Percentiles rank a stretch among this genome's conserved stretches.
These are phyloP conservation scores for Astragalus glycyphyllos DNA, from an alignment of 306 rosid species.

Conservation along the genomic window DNA sequence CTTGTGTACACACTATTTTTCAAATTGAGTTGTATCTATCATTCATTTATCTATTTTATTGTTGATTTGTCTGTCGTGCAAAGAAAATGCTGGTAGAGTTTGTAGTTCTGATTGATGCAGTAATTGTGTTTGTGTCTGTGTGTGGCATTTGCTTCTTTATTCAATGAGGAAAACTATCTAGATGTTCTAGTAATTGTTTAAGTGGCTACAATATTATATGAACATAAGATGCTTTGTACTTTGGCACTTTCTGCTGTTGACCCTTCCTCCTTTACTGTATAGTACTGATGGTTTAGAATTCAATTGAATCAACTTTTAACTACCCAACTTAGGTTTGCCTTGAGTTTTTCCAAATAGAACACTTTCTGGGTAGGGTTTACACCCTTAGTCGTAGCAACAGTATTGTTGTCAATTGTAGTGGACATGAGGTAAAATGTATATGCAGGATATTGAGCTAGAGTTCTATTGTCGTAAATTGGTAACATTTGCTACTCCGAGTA, in stretches of 20 bases:
- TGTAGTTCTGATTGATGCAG: constrained; percentile 18
- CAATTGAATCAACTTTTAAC: constrained; percentile 10
- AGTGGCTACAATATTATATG: neutral
- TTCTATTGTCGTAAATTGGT: neutral
- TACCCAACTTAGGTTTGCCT: neutral
- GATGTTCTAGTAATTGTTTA: constrained; percentile 2
- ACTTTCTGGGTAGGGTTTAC: constrained; percentile 1
- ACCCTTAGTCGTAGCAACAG: neutral
- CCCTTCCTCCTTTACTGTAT: neutral
- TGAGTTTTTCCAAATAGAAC: neutral
- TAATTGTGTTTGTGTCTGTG: constrained; percentile 2
- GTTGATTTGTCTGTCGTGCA: neutral
- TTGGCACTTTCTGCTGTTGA: constrained; percentile 5
- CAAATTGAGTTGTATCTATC: neutral
- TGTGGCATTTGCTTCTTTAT: constrained; percentile 19
- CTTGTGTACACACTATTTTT: neutral
- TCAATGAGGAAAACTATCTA: neutral
- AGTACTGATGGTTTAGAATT: neutral
- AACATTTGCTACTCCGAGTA: constrained; percentile 4
- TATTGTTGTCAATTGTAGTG: constrained; percentile 4
- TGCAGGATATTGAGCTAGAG: neutral
- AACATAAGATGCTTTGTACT: neutral
- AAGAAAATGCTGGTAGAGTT: neutral
- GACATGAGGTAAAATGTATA: constrained; percentile 20
- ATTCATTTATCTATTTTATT: neutral